Evolutionary conservation across 495 filamentous ascomycete species (phyloP).

Genomic region (Penicillium steckii): DNA sequence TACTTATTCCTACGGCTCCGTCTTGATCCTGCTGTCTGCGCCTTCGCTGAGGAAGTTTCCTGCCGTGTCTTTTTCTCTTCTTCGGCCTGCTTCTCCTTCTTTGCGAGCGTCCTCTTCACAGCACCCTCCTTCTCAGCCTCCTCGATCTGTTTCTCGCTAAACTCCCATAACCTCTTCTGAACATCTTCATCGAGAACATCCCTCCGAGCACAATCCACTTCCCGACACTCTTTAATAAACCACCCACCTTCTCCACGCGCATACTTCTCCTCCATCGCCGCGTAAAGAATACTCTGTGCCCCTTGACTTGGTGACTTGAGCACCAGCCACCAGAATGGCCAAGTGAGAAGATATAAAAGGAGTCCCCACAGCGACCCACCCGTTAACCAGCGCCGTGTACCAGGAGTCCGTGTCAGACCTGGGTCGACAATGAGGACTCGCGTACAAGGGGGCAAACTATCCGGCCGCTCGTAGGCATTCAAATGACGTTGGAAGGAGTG

Average conservation of each 20-base stretch:
- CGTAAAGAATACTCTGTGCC: slow-evolving; percentile 82
- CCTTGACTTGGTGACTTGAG: slow-evolving; percentile 81
- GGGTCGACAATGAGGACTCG: slow-evolving; percentile 84
- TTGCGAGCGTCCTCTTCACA: slow-evolving; percentile 59
- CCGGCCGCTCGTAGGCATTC: slow-evolving; percentile 74
- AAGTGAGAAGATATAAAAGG: slow-evolving; percentile 71
- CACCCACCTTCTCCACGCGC: slow-evolving; percentile 64
- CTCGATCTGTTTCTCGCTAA: slow-evolving; percentile 82
- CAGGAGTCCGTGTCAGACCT: slow-evolving; percentile 78
- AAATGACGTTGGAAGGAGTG: slow-evolving; percentile 87
- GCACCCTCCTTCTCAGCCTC: slow-evolving; percentile 79
- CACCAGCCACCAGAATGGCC: slow-evolving; percentile 79
- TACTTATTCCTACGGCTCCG: slow-evolving; percentile 43
- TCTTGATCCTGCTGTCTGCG: slow-evolving; percentile 41
- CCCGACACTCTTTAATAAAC: slow-evolving; percentile 84
- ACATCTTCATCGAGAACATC: slow-evolving; percentile 76
- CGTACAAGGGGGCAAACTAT: slow-evolving; percentile 75
- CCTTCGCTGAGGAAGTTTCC: slow-evolving; percentile 34
- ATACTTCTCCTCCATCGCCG: slow-evolving; percentile 75
- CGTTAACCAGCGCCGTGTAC: slow-evolving; percentile 81
- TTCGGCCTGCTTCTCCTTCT: slow-evolving; percentile 62
- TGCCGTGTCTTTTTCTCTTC: slow-evolving; percentile 43
- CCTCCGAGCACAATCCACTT: slow-evolving; percentile 64
- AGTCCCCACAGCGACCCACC: slow-evolving; percentile 83
- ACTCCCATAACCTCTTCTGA: slow-evolving; percentile 83